These are phyloP conservation scores for Botrytis tulipae DNA, from an alignment of 2,329 filamentous ascomycete species.

Conservation along the genomic window DNA sequence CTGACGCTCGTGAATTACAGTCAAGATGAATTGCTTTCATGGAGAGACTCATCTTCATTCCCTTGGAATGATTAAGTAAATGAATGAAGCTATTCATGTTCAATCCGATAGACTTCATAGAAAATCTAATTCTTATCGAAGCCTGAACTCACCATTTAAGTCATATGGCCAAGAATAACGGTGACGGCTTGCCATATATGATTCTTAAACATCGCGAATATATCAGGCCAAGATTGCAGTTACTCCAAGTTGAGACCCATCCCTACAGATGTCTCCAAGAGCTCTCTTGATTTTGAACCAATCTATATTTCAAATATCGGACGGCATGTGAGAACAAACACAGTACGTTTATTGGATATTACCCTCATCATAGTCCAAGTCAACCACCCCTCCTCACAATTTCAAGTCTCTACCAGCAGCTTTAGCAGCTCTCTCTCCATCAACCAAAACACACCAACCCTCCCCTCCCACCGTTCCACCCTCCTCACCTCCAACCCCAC, in stretches of 20 bases:
- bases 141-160: neutral
- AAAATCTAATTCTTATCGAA: neutral
- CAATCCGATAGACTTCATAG: neutral
- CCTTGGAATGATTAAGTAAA: too few species aligned
- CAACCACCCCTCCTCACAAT: constrained; percentile 23
- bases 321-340: neutral
- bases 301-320: neutral
- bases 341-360: neutral
- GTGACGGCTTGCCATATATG: neutral
- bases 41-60: neutral
- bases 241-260: neutral
- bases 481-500: constrained; percentile 64
- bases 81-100: neutral
- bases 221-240: neutral
- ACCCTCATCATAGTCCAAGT: neutral
- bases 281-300: neutral
- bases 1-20: neutral
- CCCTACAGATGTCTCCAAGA: neutral
- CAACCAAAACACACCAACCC: constrained; percentile 86
- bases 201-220: neutral
- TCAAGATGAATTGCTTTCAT: neutral
- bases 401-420: constrained; percentile 47
- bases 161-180: neutral
- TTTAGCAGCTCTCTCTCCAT: constrained; percentile 66
- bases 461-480: constrained; percentile 61